phyloP scores from a whole-genome alignment of 805 yeast genomes.

The Candida boidinii region DNA sequence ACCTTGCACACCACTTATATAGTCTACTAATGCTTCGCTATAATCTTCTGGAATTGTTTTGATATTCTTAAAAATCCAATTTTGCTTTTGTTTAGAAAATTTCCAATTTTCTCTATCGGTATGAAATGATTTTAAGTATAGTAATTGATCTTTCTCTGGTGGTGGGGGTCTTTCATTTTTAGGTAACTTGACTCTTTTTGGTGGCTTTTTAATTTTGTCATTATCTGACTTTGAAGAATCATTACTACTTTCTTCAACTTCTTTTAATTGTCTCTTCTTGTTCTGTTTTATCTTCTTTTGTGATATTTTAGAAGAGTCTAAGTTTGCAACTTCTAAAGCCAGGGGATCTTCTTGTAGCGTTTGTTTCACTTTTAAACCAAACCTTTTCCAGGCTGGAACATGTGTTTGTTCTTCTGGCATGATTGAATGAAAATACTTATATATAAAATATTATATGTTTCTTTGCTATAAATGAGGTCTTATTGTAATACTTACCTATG shows the following conservation, averaged over 20 bases:
- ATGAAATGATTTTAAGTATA: slow-evolving; percentile 49
- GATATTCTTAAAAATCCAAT: slow-evolving; percentile 69
- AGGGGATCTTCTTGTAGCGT: slow-evolving; percentile 36
- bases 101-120: slow-evolving; percentile 63
- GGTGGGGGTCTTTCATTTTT: slow-evolving; percentile 61
- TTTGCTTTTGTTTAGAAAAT: slow-evolving; percentile 80
- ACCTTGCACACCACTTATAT: slow-evolving; percentile 60
- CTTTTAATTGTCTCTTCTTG: slow-evolving; percentile 21
- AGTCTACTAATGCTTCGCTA: slow-evolving; percentile 38
- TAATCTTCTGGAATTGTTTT: slow-evolving; percentile 43
- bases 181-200: slow-evolving; percentile 64
- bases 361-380: slow-evolving; percentile 58
- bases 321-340: slow-evolving; percentile 28
- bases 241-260: slow-evolving; percentile 19
- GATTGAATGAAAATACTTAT: too few species aligned
- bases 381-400: slow-evolving; percentile 79
- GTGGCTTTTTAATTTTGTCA: slow-evolving; percentile 46
- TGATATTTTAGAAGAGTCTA: slow-evolving; percentile 33
- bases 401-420: too few species aligned
- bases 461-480: too few species aligned
- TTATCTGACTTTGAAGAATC: slow-evolving; percentile 7
- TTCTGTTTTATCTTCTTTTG: slow-evolving; percentile 34
- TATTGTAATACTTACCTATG: too few species aligned
- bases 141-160: slow-evolving; percentile 70
- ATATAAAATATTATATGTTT: too few species aligned